These are phyloP conservation scores for Zygotorulaspora mrakii DNA, from an alignment of 1,139 yeast species.

Conservation along the genomic window DNA sequence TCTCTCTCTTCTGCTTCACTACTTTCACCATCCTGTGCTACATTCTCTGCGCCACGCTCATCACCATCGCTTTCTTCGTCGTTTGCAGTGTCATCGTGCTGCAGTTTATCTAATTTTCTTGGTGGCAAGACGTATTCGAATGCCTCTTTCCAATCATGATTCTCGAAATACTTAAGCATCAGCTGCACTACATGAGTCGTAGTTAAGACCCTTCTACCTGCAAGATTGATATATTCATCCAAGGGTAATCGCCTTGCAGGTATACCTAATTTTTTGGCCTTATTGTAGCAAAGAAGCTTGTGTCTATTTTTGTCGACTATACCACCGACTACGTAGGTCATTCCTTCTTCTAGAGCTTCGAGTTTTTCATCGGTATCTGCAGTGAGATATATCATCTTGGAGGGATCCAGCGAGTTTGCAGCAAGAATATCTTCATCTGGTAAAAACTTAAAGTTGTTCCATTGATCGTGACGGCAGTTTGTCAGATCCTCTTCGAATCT, in stretches of 20 bases:
- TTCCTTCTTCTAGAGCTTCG: constrained; percentile 57
- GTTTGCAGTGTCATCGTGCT: constrained; percentile 2
- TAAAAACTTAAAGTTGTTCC: constrained; percentile 60
- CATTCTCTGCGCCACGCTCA: neutral
- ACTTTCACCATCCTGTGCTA: neutral
- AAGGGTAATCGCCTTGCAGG: constrained; percentile 80
- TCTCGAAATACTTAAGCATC: constrained; percentile 75
- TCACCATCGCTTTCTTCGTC: constrained; percentile 5
- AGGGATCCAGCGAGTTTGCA: constrained; percentile 33
- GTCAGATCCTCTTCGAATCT: constrained; percentile 64
- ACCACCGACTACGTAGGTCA: constrained; percentile 87
- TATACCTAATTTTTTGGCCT: constrained; percentile 72
- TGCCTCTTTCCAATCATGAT: constrained; percentile 77
- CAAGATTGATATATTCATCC: constrained; percentile 73
- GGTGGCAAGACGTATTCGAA: constrained; percentile 82
- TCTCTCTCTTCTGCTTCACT: too few species aligned
- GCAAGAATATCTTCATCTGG: constrained; percentile 43
- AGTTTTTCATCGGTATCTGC: constrained; percentile 80
- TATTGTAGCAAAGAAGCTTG: constrained; percentile 73
- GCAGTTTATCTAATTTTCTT: constrained; percentile 50
- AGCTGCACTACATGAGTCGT: constrained; percentile 92
- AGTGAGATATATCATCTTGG: constrained; percentile 63
- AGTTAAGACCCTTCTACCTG: constrained; percentile 86
- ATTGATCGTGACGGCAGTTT: constrained; percentile 52
- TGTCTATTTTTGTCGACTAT: constrained; percentile 94